Conservation (phyloP, 805 yeast genomes). For the Candida sakaeoensis region DNA sequence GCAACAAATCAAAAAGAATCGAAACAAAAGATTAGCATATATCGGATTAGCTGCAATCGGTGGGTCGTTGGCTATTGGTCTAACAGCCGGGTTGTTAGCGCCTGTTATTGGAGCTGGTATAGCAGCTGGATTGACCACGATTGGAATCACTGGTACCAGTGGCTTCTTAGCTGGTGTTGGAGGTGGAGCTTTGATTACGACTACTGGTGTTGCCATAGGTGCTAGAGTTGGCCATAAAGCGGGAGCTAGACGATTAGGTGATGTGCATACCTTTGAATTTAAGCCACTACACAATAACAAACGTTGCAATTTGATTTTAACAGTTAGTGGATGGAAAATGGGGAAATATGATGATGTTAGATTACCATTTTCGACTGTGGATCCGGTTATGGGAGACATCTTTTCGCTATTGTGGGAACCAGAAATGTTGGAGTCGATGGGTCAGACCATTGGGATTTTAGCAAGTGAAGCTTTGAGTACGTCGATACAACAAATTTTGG, state of each 20-base stretch:
- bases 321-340: conserved; percentile 97
- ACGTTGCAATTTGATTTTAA: conserved; percentile 78
- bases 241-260: conserved; percentile 83
- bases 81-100: conserved; percentile 92
- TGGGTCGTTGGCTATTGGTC: conserved; percentile 89
- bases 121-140: conserved; percentile 94
- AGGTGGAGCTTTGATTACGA: conserved; percentile 90
- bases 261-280: conserved; percentile 90
- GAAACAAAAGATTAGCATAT: conserved; percentile 68
- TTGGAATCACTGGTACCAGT: conserved; percentile 91
- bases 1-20: conserved; percentile 62
- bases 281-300: conserved; percentile 89
- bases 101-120: conserved; percentile 98
- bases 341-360: conserved; percentile 94
- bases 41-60: conserved; percentile 96
- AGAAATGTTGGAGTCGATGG: conserved; percentile 91
- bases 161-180: conserved; percentile 95
- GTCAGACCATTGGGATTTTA: conserved; percentile 89
- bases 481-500: conserved; percentile 91
- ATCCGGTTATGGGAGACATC: conserved; percentile 96
- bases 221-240: conserved; percentile 85
- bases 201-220: conserved; percentile 88
- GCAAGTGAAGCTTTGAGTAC: conserved; percentile 93
- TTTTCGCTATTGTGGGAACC: conserved; percentile 96
- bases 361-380: conserved; percentile 92